Conservation (phyloP, 2,329 filamentous ascomycete genomes). For the Pleoardoris graminearum region DNA sequence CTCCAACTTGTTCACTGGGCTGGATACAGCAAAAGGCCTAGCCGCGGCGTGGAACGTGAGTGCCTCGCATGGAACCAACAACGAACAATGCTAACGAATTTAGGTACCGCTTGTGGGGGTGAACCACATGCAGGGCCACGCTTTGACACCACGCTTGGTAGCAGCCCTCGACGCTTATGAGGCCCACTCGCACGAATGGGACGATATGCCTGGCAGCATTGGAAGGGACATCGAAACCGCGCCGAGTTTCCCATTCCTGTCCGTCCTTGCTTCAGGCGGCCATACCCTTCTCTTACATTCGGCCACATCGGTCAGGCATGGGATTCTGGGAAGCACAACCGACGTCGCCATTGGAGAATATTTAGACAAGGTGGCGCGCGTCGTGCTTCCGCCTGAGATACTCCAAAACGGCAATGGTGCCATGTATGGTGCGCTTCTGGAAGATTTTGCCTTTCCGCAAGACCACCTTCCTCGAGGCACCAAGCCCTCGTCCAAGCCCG, state of each 20-base stretch:
- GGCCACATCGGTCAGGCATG: slow-evolving; percentile 67
- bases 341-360: slow-evolving; percentile 89
- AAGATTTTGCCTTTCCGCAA: slow-evolving; percentile 73
- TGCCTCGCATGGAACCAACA: neutral
- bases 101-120: slow-evolving; percentile 77
- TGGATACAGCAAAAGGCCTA: slow-evolving; percentile 85
- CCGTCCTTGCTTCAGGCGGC: slow-evolving; percentile 86
- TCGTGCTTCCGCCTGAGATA: slow-evolving; percentile 67
- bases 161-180: slow-evolving; percentile 56
- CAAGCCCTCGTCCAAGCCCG: no score
- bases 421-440: slow-evolving; percentile 80
- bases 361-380: slow-evolving; percentile 82
- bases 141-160: slow-evolving; percentile 81
- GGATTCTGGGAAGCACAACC: slow-evolving; percentile 70
- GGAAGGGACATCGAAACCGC: slow-evolving; percentile 9
- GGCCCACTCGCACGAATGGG: slow-evolving; percentile 5
- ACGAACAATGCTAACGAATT: slow-evolving; percentile 3
- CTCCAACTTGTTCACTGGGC: slow-evolving; percentile 73
- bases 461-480: slow-evolving; percentile 23
- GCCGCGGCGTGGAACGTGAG: slow-evolving; percentile 72
- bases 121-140: slow-evolving; percentile 97
- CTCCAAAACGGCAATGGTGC: slow-evolving; percentile 62
- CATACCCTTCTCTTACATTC: slow-evolving; percentile 88
- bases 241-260: slow-evolving; percentile 80
- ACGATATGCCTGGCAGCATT: slow-evolving; percentile 5